Percentiles rank a stretch among this genome's conserved stretches.
These are phyloP conservation scores for Aspergillus sp. DNA, from an alignment of 2,329 filamentous ascomycete species.

Conservation along the genomic window DNA sequence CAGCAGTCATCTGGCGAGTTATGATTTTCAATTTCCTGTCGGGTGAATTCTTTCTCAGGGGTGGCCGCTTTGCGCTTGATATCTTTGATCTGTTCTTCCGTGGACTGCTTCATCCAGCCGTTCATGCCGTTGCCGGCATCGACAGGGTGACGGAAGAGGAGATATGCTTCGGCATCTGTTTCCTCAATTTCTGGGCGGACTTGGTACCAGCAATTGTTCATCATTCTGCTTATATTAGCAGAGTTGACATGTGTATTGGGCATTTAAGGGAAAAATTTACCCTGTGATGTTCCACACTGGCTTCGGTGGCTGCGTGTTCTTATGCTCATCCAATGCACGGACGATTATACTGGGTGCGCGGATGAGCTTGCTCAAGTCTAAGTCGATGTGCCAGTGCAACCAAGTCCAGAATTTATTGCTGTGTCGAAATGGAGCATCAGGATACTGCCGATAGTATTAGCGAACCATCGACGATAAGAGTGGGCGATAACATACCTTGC, in stretches of 20 bases:
- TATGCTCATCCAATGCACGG: slow-evolving; percentile 51
- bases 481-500: slow-evolving; percentile 19
- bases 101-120: slow-evolving; percentile 54
- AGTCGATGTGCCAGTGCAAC: slow-evolving; percentile 54
- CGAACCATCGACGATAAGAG: neutral
- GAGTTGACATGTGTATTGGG: neutral
- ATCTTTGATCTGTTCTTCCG: slow-evolving; percentile 46
- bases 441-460: slow-evolving; percentile 33
- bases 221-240: slow-evolving; percentile 41
- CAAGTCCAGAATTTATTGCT: slow-evolving; percentile 57
- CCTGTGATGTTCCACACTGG: slow-evolving; percentile 47
- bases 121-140: slow-evolving; percentile 45
- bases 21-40: slow-evolving; percentile 56
- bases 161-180: slow-evolving; percentile 30
- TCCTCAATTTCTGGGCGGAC: slow-evolving; percentile 43
- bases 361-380: slow-evolving; percentile 47
- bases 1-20: slow-evolving; percentile 51
- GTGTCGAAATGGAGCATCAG: slow-evolving; percentile 51
- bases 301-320: slow-evolving; percentile 51
- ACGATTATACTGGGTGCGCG: slow-evolving; percentile 46
- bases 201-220: slow-evolving; percentile 56
- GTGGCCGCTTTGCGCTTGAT: slow-evolving; percentile 46
- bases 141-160: slow-evolving; percentile 49
- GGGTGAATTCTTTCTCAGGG: slow-evolving; percentile 53
- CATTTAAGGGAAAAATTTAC: neutral